These are phyloP conservation scores for Pichia paraexigua DNA, from an alignment of 805 yeast genomes.

Conservation along the genomic window DNA sequence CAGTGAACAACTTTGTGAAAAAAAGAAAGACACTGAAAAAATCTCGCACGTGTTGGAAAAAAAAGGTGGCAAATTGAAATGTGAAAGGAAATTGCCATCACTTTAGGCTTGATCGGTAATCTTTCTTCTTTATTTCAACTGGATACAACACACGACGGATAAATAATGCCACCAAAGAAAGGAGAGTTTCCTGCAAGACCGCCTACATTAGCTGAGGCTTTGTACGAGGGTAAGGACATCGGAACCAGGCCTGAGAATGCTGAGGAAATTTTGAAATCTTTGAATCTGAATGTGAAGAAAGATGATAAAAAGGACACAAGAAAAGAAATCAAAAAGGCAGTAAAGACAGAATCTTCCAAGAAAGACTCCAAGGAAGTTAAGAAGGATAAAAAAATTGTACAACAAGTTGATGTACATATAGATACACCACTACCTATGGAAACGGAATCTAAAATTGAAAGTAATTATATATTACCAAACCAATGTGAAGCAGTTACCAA, in stretches of 20 bases:
- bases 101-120: not conserved
- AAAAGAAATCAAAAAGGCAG: not conserved
- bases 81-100: not conserved
- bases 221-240: conserved; percentile 8
- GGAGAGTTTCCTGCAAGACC: conserved; percentile 15
- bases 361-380: not conserved
- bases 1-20: too few relatives aligned
- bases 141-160: not conserved
- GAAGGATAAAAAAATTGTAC: not conserved
- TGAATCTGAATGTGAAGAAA: not conserved
- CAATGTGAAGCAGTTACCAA: conserved; percentile 52
- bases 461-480: conserved; percentile 46
- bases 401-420: conserved; percentile 7
- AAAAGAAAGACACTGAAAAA: not conserved
- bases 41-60: not conserved
- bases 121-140: not conserved
- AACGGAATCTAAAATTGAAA: conserved; percentile 44
- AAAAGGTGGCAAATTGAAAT: not conserved
- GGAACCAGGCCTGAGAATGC: conserved; percentile 9
- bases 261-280: conserved; percentile 6
- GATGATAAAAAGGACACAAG: not conserved
- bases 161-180: conserved; percentile 7
- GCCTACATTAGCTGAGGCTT: conserved; percentile 13
- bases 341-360: not conserved
- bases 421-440: conserved; percentile 41